Evolutionary conservation across 305 asterid genomes (phyloP), one percentile per base, ranked within the genome.

Genomic region (Fraxinus dipetala): DNA sequence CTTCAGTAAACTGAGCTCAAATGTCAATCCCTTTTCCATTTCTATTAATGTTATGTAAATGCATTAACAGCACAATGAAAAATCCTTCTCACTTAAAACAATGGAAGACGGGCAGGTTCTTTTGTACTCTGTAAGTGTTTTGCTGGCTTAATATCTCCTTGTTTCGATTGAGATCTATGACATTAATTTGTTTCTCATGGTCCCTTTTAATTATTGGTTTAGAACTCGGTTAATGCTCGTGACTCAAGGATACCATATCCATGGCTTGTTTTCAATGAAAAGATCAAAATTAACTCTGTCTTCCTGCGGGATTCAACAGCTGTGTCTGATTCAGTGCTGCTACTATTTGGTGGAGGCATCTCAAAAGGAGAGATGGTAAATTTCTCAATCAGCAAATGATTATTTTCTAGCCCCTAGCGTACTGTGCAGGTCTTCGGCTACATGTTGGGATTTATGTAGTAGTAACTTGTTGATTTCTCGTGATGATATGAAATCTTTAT

Each of bases 241-340:
- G 87, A 90, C 85, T 83, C 95, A 51, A 88, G 82, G 77, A 90
- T 96, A 81, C 98, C 98, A 35, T 92, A 89, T 84, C 98, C 99
- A 20, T 96, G 99, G 99, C 90, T 94, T 74, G 97, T 91, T 85
- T 96, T 94, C 91, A 94, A 94, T 67, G 98, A 93, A 82, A 96
- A 94, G 88, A 92, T 94, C 81, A 96, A 94, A 90, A 95, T 96
- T 51, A 94, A 94, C 89, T 87, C 95, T 35, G 92, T 96, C 83
- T 93, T 92, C 85, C 93, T 96, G 82, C 95, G 99, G 80, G 99
- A 96, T 88, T 94, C 98, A 43, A 93, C 98, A n/a, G 98, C 97
- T 78, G 85, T 93, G 69, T 92, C 98, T 48, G 98, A 96, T 82
- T 94, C 98, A 36, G 87, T 91, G 87, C 92, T 96, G 82, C 95